Evolutionary conservation across 2,329 filamentous ascomycete species (phyloP), one percentile per base, ranked within the genome.

Genomic region (Aspergillus unguis): DNA sequence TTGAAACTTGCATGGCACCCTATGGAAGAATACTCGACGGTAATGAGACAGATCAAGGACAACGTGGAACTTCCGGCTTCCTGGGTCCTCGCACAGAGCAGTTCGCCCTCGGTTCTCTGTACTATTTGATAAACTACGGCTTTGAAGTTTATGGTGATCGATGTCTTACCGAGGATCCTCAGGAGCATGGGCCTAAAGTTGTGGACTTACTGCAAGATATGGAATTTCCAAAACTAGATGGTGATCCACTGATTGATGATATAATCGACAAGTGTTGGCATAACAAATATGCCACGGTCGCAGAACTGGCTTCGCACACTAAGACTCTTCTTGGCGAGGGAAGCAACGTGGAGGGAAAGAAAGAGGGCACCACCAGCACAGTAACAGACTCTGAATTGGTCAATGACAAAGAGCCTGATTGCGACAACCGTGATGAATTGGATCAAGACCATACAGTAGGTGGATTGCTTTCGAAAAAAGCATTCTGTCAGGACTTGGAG

Each of bases 51-150:
- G 54, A 62, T 25, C 42, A 64, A 42, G 61, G 62, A 42, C 2
- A 10, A 48, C 8, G 28, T 51, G 61, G 61, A 50, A 58, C 52
- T 48, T 47, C 42, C 2, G 59, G 65, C n/a, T 57, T 62, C 7
- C 38, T 68, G 17, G 58, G 63, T 9, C 56, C 65, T 57, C 58
- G 64, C 47, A 69, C 65, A 42, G 65, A 69, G 36, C 62, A 67
- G 38, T 70, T 70, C n/a, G 62, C 65, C 6, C 58, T 70, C 2
- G 65, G 65, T 41, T 69, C 64, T 3, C 51, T 70, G 6, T 70
- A 60, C 44, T 70, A 68, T 11, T 7, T 42, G 8, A 42, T 42
- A 4, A 42, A 10, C 4, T 42, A 42, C 25, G 38, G 38, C 26
- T 42, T 42, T n/a, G 38, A 42, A n/a, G 25, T 42, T 28, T 42